A percentile compares a stretch with the other conserved stretches of the same genome.
Conservation (phyloP, 371 early-diverging fungal species). For the Mycotypha africana region DNA sequence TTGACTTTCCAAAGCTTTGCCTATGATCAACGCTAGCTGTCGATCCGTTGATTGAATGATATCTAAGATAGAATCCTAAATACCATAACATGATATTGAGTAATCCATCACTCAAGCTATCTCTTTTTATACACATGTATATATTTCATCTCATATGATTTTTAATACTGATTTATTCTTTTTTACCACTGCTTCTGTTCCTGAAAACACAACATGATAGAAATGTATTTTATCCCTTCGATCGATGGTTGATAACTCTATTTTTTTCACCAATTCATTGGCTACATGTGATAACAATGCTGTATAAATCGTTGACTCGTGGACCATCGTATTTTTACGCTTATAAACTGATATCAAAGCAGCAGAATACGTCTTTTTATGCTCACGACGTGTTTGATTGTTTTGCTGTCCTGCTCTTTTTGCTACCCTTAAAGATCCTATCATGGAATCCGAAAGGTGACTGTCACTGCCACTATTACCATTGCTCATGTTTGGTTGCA, state of each 20-base stretch:
- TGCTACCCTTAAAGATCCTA: no score
- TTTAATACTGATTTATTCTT: not conserved
- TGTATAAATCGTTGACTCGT: conserved; percentile 51
- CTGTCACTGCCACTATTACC: not conserved
- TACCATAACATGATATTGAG: no score
- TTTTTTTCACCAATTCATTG: conserved; percentile 47
- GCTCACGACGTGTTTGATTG: not conserved
- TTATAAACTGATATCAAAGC: no score
- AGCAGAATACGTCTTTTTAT: no score
- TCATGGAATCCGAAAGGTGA: no score
- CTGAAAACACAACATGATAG: conserved; percentile 74
- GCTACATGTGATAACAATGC: conserved; percentile 76
- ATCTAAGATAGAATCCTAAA: conserved; percentile 45
- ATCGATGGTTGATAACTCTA: conserved; percentile 20
- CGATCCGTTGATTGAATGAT: conserved; percentile 77
- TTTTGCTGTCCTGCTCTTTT: not conserved
- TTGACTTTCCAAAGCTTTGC: conserved; percentile 77
- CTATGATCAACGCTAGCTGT: conserved; percentile 75
- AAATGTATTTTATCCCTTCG: conserved; percentile 73
- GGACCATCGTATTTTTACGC: no score
- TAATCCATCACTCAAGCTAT: no score
- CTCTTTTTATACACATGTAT: no score
- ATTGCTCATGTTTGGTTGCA: conserved; percentile 7
- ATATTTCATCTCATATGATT: not conserved
- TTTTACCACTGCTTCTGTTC: conserved; percentile 76